A percentile compares a stretch with the other conserved stretches of the same genome.
phyloP scores from a whole-genome alignment of 2,329 filamentous ascomycete genomes.

The Penicillium griseofulvum region DNA sequence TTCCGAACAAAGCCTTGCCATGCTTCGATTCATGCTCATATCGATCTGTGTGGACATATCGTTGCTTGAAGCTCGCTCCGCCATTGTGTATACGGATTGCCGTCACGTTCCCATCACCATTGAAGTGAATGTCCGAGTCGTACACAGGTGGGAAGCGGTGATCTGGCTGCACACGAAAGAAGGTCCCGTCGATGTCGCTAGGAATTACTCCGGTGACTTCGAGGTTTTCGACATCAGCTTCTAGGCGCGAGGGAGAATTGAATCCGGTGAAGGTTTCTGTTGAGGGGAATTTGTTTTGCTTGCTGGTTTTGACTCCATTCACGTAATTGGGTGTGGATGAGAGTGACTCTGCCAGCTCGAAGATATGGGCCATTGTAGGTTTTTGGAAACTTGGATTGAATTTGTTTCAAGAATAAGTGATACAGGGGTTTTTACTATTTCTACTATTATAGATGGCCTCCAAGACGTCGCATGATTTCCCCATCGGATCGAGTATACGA shows the following conservation, averaged over 20 bases:
- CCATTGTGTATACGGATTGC: constrained; percentile 45
- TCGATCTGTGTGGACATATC: constrained; percentile 45
- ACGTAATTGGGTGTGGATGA: constrained; percentile 37
- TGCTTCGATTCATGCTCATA: constrained; percentile 42
- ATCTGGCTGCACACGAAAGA: constrained; percentile 46
- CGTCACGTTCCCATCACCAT: constrained; percentile 46
- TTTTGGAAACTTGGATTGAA: background rate
- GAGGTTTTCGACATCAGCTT: constrained; percentile 27
- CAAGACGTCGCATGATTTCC: background rate
- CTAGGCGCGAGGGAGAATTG: constrained; percentile 40
- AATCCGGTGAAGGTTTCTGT: constrained; percentile 27
- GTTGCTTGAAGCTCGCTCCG: constrained; percentile 44
- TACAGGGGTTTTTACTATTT: background rate
- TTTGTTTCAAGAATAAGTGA: background rate
- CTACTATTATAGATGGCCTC: background rate
- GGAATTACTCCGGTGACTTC: constrained; percentile 44
- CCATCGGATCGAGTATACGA: background rate
- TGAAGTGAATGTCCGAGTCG: constrained; percentile 54
- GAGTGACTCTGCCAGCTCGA: background rate
- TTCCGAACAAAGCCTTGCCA: constrained; percentile 49
- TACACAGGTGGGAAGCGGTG: constrained; percentile 55
- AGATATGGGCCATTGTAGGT: background rate
- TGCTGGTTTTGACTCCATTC: background rate
- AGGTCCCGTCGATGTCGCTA: constrained; percentile 45
- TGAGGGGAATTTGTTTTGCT: background rate